Evolutionary conservation across 495 filamentous ascomycete species (phyloP).

Genomic region (Recurvomyces mirabilis): DNA sequence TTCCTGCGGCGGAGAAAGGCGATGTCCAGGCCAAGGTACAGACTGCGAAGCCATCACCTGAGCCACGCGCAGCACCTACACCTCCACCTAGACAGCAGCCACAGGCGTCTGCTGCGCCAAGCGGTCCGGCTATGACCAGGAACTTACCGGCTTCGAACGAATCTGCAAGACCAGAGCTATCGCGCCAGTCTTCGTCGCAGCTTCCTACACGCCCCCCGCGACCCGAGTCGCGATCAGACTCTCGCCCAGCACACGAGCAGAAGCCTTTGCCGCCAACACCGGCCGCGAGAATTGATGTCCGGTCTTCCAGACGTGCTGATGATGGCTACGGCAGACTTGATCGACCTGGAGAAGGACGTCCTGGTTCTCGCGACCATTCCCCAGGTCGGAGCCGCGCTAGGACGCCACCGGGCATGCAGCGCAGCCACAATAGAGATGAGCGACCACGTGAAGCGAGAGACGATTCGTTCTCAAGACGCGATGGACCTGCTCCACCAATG

Average conservation of each 20-base stretch:
- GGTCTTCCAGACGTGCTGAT: constrained; percentile 2
- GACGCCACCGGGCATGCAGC: constrained; percentile 19
- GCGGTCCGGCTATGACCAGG: too few relatives aligned
- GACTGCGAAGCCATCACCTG: background rate
- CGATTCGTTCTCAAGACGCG: background rate
- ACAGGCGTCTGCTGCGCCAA: too few relatives aligned
- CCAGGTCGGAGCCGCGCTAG: constrained; percentile 21
- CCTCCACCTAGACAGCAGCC: background rate
- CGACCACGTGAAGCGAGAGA: constrained; percentile 9
- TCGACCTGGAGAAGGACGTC: constrained; percentile 21
- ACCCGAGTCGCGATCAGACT: constrained; percentile 19
- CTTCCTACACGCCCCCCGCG: too few relatives aligned
- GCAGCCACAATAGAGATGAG: constrained; percentile 19
- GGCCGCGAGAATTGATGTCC: background rate
- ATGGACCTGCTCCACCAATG: background rate
- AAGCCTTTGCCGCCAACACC: constrained; percentile 18
- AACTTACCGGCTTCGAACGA: too few relatives aligned
- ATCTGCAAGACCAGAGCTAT: too few relatives aligned
- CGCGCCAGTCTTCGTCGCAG: too few relatives aligned
- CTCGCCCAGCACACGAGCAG: constrained; percentile 14
- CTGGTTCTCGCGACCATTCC: constrained; percentile 24
- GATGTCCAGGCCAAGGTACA: background rate
- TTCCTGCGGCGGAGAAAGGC: background rate
- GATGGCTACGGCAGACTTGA: constrained; percentile 27
- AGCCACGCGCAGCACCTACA: background rate